Evolutionary conservation across 495 filamentous ascomycete species (phyloP).

Genomic region (Tuber magnatum): DNA sequence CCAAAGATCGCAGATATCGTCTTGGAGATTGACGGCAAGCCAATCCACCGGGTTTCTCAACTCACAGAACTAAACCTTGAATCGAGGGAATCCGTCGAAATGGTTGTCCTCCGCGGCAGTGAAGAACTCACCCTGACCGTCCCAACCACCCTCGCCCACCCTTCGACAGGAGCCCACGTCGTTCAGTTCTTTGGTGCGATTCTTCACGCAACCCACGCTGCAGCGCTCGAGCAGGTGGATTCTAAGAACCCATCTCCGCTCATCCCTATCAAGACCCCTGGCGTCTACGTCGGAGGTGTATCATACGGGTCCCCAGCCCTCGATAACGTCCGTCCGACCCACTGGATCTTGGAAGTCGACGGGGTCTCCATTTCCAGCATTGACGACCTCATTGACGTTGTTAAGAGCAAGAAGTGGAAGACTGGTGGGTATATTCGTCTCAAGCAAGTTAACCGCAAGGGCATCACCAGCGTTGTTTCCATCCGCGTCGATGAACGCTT

Average conservation of each 20-base stretch:
- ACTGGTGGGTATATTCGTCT: slow-evolving; percentile 37
- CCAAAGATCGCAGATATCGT: slow-evolving; percentile 40
- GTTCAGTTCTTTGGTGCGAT: slow-evolving; percentile 42
- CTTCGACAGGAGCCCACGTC: slow-evolving; percentile 32
- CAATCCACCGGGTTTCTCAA: slow-evolving; percentile 38
- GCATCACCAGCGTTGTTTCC: slow-evolving; percentile 37
- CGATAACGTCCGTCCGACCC: slow-evolving; percentile 40
- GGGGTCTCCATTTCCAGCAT: slow-evolving; percentile 29
- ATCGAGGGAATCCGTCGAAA: slow-evolving; percentile 37
- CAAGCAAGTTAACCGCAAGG: slow-evolving; percentile 40
- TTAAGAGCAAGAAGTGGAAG: slow-evolving; percentile 37
- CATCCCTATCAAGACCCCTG: slow-evolving; percentile 33
- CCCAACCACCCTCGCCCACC: slow-evolving; percentile 34
- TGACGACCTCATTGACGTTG: slow-evolving; percentile 34
- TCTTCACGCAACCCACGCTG: slow-evolving; percentile 38
- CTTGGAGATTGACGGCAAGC: slow-evolving; percentile 39
- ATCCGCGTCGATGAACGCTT: slow-evolving; percentile 39
- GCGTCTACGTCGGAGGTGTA: slow-evolving; percentile 41
- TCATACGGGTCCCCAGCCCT: slow-evolving; percentile 41
- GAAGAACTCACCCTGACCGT: slow-evolving; percentile 37
- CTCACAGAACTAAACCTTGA: slow-evolving; percentile 37
- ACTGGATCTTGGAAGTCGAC: slow-evolving; percentile 40
- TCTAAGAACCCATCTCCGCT: slow-evolving; percentile 27
- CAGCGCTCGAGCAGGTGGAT: slow-evolving; percentile 38
- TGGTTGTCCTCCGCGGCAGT: slow-evolving; percentile 40